Evolutionary conservation across 495 filamentous ascomycete genomes (phyloP).

Genomic region (Penicillium goetzii): DNA sequence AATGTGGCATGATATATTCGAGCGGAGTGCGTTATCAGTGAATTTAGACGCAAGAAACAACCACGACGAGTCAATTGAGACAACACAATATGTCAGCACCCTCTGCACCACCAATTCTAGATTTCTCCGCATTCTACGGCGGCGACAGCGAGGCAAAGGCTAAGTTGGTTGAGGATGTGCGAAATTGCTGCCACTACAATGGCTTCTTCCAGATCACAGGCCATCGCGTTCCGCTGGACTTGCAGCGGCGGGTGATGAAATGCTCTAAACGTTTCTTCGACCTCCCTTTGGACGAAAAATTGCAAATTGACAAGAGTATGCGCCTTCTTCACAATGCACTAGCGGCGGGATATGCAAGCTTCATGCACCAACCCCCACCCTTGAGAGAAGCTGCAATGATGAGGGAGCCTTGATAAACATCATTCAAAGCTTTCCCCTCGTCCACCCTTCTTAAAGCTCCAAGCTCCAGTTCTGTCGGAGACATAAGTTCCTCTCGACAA

Average conservation of each 20-base stretch:
- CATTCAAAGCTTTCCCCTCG: not conserved
- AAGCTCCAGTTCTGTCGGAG: not conserved
- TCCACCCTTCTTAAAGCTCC: not conserved
- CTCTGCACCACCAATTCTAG: constrained; percentile 38
- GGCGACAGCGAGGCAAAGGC: constrained; percentile 34
- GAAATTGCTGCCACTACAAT: constrained; percentile 42
- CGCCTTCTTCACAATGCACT: not conserved
- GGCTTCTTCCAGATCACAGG: constrained; percentile 57
- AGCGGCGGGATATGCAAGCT: not conserved
- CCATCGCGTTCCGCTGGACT: constrained; percentile 45
- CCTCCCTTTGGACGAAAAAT: constrained; percentile 55
- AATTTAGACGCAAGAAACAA: not conserved
- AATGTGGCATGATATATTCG: constrained; percentile 13
- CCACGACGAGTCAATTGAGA: not conserved
- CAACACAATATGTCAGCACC: constrained; percentile 27
- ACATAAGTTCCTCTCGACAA: not conserved
- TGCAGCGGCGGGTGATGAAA: constrained; percentile 38
- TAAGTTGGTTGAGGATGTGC: constrained; percentile 35
- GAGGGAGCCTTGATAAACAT: constrained; percentile 7
- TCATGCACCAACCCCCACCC: constrained; percentile 68
- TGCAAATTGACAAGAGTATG: constrained; percentile 47
- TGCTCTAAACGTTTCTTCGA: constrained; percentile 54
- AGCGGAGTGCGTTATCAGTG: not conserved
- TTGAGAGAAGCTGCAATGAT: constrained; percentile 66
- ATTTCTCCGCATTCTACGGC: constrained; percentile 43